Evolutionary conservation across 2,329 filamentous ascomycete species (phyloP).

Genomic region (Colletotrichum simmondsii): DNA sequence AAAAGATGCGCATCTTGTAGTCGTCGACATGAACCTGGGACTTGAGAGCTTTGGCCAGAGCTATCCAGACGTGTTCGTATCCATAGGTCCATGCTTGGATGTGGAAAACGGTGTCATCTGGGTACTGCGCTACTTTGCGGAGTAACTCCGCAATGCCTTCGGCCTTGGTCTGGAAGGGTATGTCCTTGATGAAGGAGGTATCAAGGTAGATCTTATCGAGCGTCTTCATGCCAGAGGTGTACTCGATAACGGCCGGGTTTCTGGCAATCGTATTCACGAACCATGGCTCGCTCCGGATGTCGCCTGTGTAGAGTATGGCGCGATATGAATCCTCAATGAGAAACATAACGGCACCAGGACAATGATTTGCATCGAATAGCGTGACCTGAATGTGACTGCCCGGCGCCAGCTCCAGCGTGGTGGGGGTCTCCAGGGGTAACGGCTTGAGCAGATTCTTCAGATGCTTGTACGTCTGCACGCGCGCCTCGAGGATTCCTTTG

Average conservation of each 20-base stretch:
- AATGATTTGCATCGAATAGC: constrained; percentile 92
- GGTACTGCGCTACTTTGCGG: constrained; percentile 74
- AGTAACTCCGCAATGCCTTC: constrained; percentile 82
- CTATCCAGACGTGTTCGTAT: constrained; percentile 93
- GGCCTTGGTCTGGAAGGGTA: constrained; percentile 70
- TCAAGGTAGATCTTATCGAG: constrained; percentile 91
- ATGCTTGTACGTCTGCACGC: constrained; percentile 80
- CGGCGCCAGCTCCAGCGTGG: constrained; percentile 77
- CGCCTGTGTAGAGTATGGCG: constrained; percentile 88
- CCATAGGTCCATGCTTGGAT: constrained; percentile 89
- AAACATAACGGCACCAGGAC: constrained; percentile 91
- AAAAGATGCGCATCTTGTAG: constrained; percentile 82
- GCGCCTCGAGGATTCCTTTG: constrained; percentile 79
- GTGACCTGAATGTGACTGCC: constrained; percentile 80
- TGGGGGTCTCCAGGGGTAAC: constrained; percentile 84
- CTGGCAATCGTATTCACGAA: constrained; percentile 80
- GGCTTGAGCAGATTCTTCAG: constrained; percentile 81
- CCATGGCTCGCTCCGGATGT: constrained; percentile 87
- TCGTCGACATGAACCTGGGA: constrained; percentile 83
- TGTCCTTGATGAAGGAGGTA: constrained; percentile 74
- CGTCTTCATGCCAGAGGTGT: constrained; percentile 71
- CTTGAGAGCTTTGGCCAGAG: constrained; percentile 76
- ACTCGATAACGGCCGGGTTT: constrained; percentile 80
- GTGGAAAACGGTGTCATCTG: constrained; percentile 81
- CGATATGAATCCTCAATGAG: constrained; percentile 80